A percentile compares a stretch with the other conserved stretches of the same genome.
phyloP scores from a whole-genome alignment of 352 stramenopile genomes.

The Phytophthora macrochlamydospora region DNA sequence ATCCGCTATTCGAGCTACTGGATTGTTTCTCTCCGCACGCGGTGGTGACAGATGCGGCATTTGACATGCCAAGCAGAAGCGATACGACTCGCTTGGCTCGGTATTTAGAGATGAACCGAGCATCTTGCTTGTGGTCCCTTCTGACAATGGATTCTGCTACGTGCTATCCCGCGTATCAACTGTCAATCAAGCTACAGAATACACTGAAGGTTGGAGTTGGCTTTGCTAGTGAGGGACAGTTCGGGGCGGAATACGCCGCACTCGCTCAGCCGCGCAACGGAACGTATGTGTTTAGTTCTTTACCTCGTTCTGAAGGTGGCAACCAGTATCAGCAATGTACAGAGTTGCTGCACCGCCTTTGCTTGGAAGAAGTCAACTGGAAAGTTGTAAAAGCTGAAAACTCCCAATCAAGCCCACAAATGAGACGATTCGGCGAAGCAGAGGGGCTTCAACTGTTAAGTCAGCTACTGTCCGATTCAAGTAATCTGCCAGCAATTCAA shows the following conservation, averaged over 20 bases:
- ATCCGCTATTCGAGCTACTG: slow-evolving; percentile 43
- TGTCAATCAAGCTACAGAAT: slow-evolving; percentile 38
- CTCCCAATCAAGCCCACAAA: slow-evolving; percentile 40
- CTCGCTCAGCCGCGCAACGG: slow-evolving; percentile 26
- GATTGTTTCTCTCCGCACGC: slow-evolving; percentile 44
- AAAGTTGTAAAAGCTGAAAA: slow-evolving; percentile 48
- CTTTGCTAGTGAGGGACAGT: slow-evolving; percentile 49
- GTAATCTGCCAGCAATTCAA: slow-evolving; percentile 63
- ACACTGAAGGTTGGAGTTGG: slow-evolving; percentile 39
- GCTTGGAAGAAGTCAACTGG: slow-evolving; percentile 61
- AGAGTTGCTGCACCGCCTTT: slow-evolving; percentile 29
- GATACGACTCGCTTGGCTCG: slow-evolving; percentile 40
- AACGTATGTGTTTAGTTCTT: slow-evolving; percentile 39
- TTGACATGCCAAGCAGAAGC: slow-evolving; percentile 35
- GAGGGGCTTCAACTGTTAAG: slow-evolving; percentile 56
- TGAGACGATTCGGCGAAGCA: slow-evolving; percentile 53
- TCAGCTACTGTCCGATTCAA: slow-evolving; percentile 44
- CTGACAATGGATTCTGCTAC: slow-evolving; percentile 65
- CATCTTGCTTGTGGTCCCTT: slow-evolving; percentile 52
- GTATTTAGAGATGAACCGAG: slow-evolving; percentile 39
- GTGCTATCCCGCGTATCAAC: slow-evolving; percentile 51
- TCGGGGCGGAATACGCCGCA: slow-evolving; percentile 37
- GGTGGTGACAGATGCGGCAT: slow-evolving; percentile 49
- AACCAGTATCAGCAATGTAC: slow-evolving; percentile 9
- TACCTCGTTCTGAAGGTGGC: slow-evolving; percentile 27